Evolutionary conservation across 805 yeast species (phyloP), one percentile per base, ranked within the genome.

Genomic region (Schizosaccharomyces lindneri): DNA sequence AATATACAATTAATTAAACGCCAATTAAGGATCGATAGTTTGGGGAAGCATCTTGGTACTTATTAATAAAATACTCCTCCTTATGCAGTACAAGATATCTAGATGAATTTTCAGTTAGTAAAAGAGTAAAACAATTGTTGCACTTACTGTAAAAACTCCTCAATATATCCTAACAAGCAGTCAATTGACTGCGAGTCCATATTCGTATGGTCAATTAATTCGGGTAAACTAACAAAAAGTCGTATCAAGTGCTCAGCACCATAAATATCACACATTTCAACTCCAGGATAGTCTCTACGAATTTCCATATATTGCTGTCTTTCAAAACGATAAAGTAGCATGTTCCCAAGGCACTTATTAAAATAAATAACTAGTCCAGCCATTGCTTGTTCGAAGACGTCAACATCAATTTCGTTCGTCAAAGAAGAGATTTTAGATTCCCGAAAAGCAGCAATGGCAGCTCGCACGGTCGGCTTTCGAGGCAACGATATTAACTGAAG

Each of bases 181-280:
- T 39, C 43, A 9, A 57, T 36, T 6, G 60, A 57, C 21, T 57
- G 43, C 19, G 43, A 29, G 46, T 57, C 60, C 60, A 57, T 57
- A 5, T 57, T 24, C 19, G 95, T 81, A 64, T 82, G 83, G 0
- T 87, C 78, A 62, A 89, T 77, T n/a, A 88, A 73, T 11, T 87
- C 93, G 0, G 98, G 97, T 55, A 93, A 72, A 0, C 85, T 75
- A 17, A 86, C 83, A 65, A 88, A 74, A 62, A 90, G 72, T 65
- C 98, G 75, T 63, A 90, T 72, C 46, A 93, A 73, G 71, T 89
- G 97, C 66, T 86, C 89, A 0, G 83, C 76, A 0, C 96, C 95
- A 67, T 89, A 90, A 0, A 83, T 69, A 1, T 77, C 75, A 63
- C 78, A 69, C 59, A 75, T 68, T 15, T 72, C 70, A 61, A 69